phyloP scores from a whole-genome alignment of 192 early-diverging fungal species.

The Rhizoclosmatium globosum region DNA sequence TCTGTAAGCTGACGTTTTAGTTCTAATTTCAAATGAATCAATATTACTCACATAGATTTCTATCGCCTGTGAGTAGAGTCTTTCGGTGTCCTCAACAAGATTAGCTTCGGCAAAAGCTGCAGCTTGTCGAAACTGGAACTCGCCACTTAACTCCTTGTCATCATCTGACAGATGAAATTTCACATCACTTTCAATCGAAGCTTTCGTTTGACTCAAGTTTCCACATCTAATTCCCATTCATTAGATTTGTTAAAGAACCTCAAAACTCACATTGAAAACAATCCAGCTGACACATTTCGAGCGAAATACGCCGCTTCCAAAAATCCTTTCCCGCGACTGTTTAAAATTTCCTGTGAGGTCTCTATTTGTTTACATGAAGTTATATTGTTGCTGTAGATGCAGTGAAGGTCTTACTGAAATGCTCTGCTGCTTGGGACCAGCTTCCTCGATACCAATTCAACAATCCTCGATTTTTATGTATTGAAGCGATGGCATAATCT shows the following conservation, averaged over 20 bases:
- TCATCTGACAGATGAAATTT: constrained; percentile 26
- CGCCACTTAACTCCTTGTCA: constrained; percentile 12
- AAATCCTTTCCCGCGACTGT: constrained; percentile 14
- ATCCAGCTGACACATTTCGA: background rate
- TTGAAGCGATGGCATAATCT: constrained; percentile 2
- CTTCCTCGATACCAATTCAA: constrained; percentile 2
- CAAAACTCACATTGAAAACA: constrained; percentile 9
- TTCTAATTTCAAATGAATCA: constrained; percentile 1
- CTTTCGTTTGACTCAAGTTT: background rate
- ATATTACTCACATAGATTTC: constrained; percentile 11
- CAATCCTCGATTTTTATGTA: background rate
- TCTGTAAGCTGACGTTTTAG: background rate
- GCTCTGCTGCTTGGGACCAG: constrained; percentile 9
- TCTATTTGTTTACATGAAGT: background rate
- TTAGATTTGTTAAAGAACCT: background rate
- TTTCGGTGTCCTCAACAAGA: constrained; percentile 1
- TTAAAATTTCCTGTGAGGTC: background rate
- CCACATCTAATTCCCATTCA: background rate
- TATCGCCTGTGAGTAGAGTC: background rate
- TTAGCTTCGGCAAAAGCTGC: constrained; percentile 4
- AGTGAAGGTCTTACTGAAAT: background rate
- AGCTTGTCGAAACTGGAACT: constrained; percentile 33
- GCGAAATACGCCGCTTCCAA: constrained; percentile 11
- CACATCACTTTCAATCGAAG: background rate
- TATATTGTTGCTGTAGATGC: background rate